Evolutionary conservation across 352 stramenopile genomes (phyloP).

Genomic region (Pelagophyceae sp.): DNA sequence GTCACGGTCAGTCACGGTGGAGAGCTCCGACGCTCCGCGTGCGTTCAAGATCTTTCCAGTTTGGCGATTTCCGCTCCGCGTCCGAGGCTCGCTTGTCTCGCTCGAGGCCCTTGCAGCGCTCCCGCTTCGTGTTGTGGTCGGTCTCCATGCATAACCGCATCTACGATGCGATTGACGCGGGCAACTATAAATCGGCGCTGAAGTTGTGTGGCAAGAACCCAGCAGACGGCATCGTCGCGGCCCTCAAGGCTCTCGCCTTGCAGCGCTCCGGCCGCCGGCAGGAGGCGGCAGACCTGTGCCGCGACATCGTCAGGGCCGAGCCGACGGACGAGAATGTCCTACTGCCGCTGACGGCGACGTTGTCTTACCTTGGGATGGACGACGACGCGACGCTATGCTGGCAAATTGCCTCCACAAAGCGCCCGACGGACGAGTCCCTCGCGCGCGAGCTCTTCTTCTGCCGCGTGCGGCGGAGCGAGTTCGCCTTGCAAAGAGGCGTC

Average conservation of each 20-base stretch:
- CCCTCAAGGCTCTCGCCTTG: not conserved
- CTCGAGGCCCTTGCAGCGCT: too few species aligned
- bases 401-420: not conserved
- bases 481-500: not conserved
- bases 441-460: not conserved
- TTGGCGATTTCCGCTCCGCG: too few species aligned
- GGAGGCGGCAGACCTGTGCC: not conserved
- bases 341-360: not conserved
- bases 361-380: not conserved
- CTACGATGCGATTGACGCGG: not conserved
- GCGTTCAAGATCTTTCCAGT: too few species aligned
- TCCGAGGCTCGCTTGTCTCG: too few species aligned
- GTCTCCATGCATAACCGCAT: not conserved
- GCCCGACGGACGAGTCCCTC: not conserved
- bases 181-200: constrained; percentile 5
- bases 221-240: not conserved
- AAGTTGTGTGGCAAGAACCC: constrained; percentile 16
- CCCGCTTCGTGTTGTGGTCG: too few species aligned
- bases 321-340: not conserved
- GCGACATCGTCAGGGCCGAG: not conserved
- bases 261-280: not conserved
- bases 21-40: too few species aligned
- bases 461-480: not conserved
- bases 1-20: too few species aligned
- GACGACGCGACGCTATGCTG: not conserved